Evolutionary conservation across 169 alveolate species (phyloP), one percentile per base, ranked within the genome.

Genomic region (Plasmodium vivax): DNA sequence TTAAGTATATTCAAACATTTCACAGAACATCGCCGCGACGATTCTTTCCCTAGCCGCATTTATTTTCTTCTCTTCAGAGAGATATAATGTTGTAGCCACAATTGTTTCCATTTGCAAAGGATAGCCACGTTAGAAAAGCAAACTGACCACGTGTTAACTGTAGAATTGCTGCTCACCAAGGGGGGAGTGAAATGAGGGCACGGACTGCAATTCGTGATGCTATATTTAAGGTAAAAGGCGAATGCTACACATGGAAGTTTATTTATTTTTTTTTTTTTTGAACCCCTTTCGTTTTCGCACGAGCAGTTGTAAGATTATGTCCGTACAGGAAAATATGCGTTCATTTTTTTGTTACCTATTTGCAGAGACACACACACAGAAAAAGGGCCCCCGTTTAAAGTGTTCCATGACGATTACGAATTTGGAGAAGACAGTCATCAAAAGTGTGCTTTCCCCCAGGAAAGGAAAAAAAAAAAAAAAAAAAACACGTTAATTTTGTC

Each of bases 391-490:
- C 32, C 43, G 38, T 27, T 68, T 68, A 27, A 68, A 2, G 16
- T 68, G 38, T 27, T 30, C 36, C 38, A 68, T 68, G 38, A 6
- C 77, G 77, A 68, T 68, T 68, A 30, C 77, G 34, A 68, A 68
- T 68, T 68, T 68, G 77, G 77, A 68, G 77, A 68, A 68, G 77
- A 68, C 77, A 23, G n/a, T 68, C 16, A 68, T 68, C 43, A 68
- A 23, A 68, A 68, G n/a, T 68, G 32, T 27, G 5, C 32, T 51
- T 51, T 51, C 30, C 77, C 77, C n/a, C 5, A 9, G 16, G n/a
- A 2, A 68, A 19, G 77, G 77, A 7, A 68, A 68, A 68, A 68
- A 23, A 36, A 68, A 23, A 68, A 68, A 68, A 68, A 68, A 68
- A 68, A 23, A 68, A 68, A 68, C 5, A 68, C 5, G 27, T 10